Conservation (phyloP, 192 early-diverging fungal species). For the Martensiomyces pterosporus region DNA sequence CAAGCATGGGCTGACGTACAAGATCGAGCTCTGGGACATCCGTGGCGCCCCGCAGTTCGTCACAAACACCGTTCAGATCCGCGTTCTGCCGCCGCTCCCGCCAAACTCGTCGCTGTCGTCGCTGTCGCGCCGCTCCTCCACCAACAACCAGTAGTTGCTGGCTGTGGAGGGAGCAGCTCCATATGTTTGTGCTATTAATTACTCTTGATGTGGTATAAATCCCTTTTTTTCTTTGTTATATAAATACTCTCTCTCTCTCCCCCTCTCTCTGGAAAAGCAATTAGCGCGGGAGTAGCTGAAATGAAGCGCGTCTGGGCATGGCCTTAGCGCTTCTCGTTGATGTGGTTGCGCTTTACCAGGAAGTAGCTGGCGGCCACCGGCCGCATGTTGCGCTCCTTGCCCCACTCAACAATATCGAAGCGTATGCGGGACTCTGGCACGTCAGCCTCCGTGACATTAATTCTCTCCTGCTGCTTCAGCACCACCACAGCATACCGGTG, state of each 20-base stretch:
- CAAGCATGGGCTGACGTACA: slow-evolving; percentile 1
- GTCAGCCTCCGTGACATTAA: slow-evolving; percentile 6
- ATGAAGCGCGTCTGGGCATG: too few relatives aligned
- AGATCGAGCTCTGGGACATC: slow-evolving; percentile 1
- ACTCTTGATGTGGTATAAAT: too few relatives aligned
- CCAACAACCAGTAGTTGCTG: too few relatives aligned
- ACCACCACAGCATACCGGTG: slow-evolving; percentile 27
- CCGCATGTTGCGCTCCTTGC: slow-evolving; percentile 14
- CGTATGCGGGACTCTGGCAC: slow-evolving; percentile 23
- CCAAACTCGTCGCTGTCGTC: too few relatives aligned
- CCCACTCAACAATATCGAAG: slow-evolving; percentile 31
- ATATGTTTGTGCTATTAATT: too few relatives aligned
- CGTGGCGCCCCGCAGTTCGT: background rate
- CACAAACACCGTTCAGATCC: background rate
- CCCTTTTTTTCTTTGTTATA: too few relatives aligned
- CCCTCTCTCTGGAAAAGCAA: too few relatives aligned
- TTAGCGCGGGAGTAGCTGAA: too few relatives aligned
- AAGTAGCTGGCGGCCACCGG: slow-evolving; percentile 35
- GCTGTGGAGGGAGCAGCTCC: too few relatives aligned
- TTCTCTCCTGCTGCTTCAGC: slow-evolving; percentile 13
- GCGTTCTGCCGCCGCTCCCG: background rate
- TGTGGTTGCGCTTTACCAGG: slow-evolving; percentile 19
- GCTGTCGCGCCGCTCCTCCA: too few relatives aligned
- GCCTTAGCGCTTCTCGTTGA: slow-evolving; percentile 5
- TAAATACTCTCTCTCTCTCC: too few relatives aligned